Conservation (phyloP, 495 filamentous ascomycete genomes). For the Bacidia gigantensis region DNA sequence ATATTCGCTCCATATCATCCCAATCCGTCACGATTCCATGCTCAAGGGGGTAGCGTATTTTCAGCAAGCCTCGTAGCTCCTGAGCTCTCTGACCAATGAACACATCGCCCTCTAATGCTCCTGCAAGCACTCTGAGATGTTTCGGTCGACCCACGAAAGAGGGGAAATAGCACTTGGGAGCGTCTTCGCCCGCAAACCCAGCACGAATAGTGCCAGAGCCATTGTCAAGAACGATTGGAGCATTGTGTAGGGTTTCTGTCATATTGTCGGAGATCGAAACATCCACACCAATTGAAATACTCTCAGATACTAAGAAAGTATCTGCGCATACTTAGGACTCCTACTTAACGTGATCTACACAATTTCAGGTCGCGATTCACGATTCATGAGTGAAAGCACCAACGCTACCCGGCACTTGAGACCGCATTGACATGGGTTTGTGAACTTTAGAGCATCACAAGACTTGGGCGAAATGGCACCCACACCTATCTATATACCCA, state of each 20-base stretch:
- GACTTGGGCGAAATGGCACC: background rate
- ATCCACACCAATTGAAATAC: no score
- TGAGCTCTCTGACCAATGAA: constrained; percentile 93
- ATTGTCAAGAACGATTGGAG: constrained; percentile 97
- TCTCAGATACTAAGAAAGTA: no score
- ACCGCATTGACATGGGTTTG: no score
- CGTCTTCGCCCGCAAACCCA: constrained; percentile 89
- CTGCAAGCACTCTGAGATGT: constrained; percentile 88
- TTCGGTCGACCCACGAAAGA: constrained; percentile 96
- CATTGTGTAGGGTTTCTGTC: constrained; percentile 85
- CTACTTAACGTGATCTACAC: no score
- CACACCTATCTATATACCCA: background rate
- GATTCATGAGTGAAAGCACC: no score
- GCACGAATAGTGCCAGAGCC: constrained; percentile 95
- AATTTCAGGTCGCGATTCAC: no score
- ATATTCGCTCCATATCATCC: constrained; percentile 99
- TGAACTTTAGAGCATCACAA: no score
- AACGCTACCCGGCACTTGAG: background rate
- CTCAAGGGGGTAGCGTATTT: constrained; percentile 89
- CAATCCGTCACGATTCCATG: constrained; percentile 98
- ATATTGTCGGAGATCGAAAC: constrained; percentile 32
- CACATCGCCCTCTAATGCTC: constrained; percentile 89
- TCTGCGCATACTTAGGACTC: no score
- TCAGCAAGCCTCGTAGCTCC: constrained; percentile 82
- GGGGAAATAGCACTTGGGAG: constrained; percentile 94